These are phyloP conservation scores for Calonectria pseudoreteaudii DNA, from an alignment of 2,329 filamentous ascomycete species.

Conservation along the genomic window DNA sequence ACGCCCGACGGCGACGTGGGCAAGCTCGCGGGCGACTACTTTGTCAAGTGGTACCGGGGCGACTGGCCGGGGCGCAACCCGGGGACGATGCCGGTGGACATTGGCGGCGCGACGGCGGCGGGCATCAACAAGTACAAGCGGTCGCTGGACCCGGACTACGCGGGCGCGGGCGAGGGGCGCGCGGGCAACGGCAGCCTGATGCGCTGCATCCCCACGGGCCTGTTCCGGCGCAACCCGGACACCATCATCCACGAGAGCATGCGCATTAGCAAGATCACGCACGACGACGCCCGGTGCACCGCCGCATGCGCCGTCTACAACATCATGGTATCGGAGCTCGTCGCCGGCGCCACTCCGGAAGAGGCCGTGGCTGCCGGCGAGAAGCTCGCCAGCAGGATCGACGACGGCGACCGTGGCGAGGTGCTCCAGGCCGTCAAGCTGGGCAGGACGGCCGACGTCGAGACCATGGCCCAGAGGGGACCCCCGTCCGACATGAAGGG, in stretches of 20 bases:
- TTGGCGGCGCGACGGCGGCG: constrained; percentile 46
- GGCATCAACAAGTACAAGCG: constrained; percentile 48
- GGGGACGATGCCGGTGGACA: constrained; percentile 50
- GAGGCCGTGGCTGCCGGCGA: constrained; percentile 47
- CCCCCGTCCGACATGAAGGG: constrained; percentile 44
- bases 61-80: constrained; percentile 54
- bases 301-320: constrained; percentile 56
- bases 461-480: constrained; percentile 46
- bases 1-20: constrained; percentile 44
- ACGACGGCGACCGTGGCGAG: constrained; percentile 24
- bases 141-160: constrained; percentile 43
- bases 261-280: constrained; percentile 54
- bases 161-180: constrained; percentile 52
- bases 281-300: constrained; percentile 51
- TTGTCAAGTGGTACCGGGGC: constrained; percentile 56
- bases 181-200: constrained; percentile 61
- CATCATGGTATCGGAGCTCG: constrained; percentile 48
- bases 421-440: constrained; percentile 44
- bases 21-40: constrained; percentile 50
- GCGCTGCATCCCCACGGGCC: constrained; percentile 59
- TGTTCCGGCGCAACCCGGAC: constrained; percentile 49
- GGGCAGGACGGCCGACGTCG: constrained; percentile 41
- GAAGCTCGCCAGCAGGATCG: constrained; percentile 35
- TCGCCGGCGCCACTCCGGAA: constrained; percentile 37
- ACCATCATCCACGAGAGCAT: constrained; percentile 47